A percentile compares a stretch with the other conserved stretches of the same genome.
Evolutionary conservation across 345 rosid species (phyloP).

Genomic region (Hypericum perforatum): DNA sequence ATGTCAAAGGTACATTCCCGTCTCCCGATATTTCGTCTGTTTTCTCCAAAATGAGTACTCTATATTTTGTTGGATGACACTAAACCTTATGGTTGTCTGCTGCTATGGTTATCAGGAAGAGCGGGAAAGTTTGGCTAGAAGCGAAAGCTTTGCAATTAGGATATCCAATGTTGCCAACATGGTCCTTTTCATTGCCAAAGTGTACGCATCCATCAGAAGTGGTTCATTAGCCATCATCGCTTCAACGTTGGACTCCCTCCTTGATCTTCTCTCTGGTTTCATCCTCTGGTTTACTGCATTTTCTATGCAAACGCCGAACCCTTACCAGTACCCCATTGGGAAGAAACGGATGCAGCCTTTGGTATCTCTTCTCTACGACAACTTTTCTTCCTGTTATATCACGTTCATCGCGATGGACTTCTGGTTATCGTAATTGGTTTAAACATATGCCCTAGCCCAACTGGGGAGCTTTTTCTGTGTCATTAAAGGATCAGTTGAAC

Average conservation of each 20-base stretch:
- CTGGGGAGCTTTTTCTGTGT: too few species aligned
- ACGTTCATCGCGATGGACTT: too few species aligned
- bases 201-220: slow-evolving; percentile 79
- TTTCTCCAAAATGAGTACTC: neutral
- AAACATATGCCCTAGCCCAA: too few species aligned
- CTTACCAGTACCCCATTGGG: slow-evolving; percentile 92
- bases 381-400: too few species aligned
- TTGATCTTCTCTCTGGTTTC: slow-evolving; percentile 96
- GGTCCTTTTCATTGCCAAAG: slow-evolving; percentile 91
- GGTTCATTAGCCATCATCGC: slow-evolving; percentile 95
- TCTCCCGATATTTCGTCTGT: neutral
- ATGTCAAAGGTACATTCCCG: slow-evolving; percentile 58
- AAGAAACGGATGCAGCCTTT: slow-evolving; percentile 98
- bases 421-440: too few species aligned
- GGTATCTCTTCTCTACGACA: slow-evolving; percentile 38
- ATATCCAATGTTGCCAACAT: slow-evolving; percentile 87
- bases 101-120: slow-evolving; percentile 61
- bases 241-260: slow-evolving; percentile 94
- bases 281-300: slow-evolving; percentile 98
- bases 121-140: slow-evolving; percentile 67
- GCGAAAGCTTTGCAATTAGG: slow-evolving; percentile 82
- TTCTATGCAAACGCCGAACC: slow-evolving; percentile 94
- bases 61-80: slow-evolving; percentile 6
- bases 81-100: slow-evolving; percentile 3
- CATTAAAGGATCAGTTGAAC: too few species aligned